Evolutionary conservation across 441 rosid genomes (phyloP).

Genomic region (Erodium trifolium): DNA sequence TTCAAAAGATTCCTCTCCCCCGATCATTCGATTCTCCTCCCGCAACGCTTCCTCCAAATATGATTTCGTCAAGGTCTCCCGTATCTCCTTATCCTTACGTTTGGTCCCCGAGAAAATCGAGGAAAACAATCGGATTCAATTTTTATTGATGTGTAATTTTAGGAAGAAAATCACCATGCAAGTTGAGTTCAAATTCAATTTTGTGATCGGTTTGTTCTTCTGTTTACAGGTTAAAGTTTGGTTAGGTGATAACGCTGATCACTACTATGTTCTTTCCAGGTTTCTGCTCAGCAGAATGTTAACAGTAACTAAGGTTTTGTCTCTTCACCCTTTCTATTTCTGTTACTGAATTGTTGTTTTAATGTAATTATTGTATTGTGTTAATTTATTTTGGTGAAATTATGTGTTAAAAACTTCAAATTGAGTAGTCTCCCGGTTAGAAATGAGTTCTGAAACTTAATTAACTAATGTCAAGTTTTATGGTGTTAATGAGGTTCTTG

Average conservation of each 20-base stretch:
- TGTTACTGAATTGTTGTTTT: neutral
- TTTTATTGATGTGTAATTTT: neutral
- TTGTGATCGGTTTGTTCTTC: neutral
- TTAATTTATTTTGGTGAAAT: neutral
- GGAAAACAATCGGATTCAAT: neutral
- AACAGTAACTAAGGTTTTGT: conserved; percentile 84
- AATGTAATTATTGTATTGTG: neutral
- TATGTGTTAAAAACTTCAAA: neutral
- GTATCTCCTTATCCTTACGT: neutral
- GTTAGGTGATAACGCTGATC: conserved; percentile 95
- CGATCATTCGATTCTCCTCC: conserved; percentile 48
- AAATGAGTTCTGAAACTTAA: neutral
- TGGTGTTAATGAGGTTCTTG: neutral
- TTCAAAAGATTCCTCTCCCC: conserved; percentile 29
- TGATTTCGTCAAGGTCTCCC: conserved; percentile 84
- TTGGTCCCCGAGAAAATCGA: conserved; percentile 5
- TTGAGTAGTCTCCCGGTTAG: no score
- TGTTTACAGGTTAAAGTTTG: conserved; percentile 77
- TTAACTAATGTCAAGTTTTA: neutral
- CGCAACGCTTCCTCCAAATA: conserved; percentile 94
- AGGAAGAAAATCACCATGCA: neutral
- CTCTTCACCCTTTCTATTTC: neutral
- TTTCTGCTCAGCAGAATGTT: conserved; percentile 91
- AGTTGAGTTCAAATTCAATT: conserved; percentile 1
- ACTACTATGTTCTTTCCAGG: conserved; percentile 89